Evolutionary conservation across 495 filamentous ascomycete species (phyloP), one percentile per base, ranked within the genome.

Genomic region (Xylaria palmicola): DNA sequence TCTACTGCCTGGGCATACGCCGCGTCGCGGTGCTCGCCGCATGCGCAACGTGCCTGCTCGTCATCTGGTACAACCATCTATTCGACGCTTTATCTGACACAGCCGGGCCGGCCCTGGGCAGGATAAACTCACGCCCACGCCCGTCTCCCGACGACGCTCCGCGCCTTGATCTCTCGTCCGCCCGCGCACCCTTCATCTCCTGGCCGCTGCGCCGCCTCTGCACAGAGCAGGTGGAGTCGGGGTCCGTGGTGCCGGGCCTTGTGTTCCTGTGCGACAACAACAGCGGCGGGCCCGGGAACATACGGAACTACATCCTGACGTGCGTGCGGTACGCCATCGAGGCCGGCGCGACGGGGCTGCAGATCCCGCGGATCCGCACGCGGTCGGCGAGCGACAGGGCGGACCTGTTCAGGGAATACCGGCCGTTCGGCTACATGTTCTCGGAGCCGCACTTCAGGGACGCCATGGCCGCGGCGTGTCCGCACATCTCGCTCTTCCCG

Each of bases 211-310:
- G 56, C 10, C 62, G 79, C n/a, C 71, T 76, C 7, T 81, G 80
- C 70, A 67, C 69, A 1, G 80, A 81, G 51, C 65, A 69, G 0
- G 55, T 40, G 19, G 43, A 59, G 3, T 40, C 56, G 1, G 13
- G 22, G 0, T 60, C 58, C 0, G 73, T 70, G 65, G 63, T 68
- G 0, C 74, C 77, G 0, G 77, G 77, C 15, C 52, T 81, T 2
- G 64, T 77, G 2, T 82, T 78, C 57, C 60, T 74, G 7, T 83
- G 80, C 66, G 79, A 81, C 65, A 78, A 79, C 65, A 82, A 81
- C 68, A 79, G 77, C 24, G 80, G 80, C 37, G 80, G 80, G 13
- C 75, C 80, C 7, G 79, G 80, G 36, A 83, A 83, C 63, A 81
- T 83, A 44, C 72, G 80, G 44, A 81, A 80, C 65, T 83, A 77